Base-by-base conservation (phyloP, 148 eudicot species). In the Vaccinium macrocarpon region DNA sequence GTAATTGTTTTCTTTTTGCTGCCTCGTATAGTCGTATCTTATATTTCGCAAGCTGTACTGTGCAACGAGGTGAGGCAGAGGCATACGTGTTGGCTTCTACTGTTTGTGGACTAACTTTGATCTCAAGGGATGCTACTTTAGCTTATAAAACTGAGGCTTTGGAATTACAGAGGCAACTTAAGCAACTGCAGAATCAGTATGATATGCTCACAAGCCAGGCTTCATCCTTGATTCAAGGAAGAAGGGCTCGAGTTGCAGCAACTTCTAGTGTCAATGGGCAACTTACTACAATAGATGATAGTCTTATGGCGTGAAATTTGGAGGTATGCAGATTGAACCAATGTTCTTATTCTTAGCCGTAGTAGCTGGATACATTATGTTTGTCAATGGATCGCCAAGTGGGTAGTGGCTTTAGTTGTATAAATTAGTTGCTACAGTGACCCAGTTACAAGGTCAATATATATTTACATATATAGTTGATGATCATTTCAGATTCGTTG, bases 131-230 rank as follows among this genome's bases (percentile, higher is more conserved):
- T 84, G 94, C 94, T 75, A 97, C 99, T 62, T 73, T 87, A 74
- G 94, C 95, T 16, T 92, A 89, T 80, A 93, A 94, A 86, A 88
- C 90, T 81, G 99, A 97, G 90, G 96, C 98, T 70, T 73, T 90
- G 87, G 94, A 93, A 86, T 87, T 97, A 90, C 94, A 97, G 86
- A 92, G 94, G 82, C 99, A 95, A 85, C 96, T 93, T 82, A 93
- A 88, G 83, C 98, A 93, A 86, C 91, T 97, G 82, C 98, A 93
- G 87, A 89, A 92, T 73, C 98, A 93, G 88, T 93, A 88, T 90
- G 99, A 93, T 86, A 92, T 92, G 96, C 97, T 97, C 38, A 86
- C 88, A 84, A 93, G 91, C 84, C 99, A 95, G 86, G 96, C 98
- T 86, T 97, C 99, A 80, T 55, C 95, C 80, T 84, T 97, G 89